Base-by-base conservation (phyloP, 192 early-diverging fungal species). In the Linnemannia hyalina region DNA sequence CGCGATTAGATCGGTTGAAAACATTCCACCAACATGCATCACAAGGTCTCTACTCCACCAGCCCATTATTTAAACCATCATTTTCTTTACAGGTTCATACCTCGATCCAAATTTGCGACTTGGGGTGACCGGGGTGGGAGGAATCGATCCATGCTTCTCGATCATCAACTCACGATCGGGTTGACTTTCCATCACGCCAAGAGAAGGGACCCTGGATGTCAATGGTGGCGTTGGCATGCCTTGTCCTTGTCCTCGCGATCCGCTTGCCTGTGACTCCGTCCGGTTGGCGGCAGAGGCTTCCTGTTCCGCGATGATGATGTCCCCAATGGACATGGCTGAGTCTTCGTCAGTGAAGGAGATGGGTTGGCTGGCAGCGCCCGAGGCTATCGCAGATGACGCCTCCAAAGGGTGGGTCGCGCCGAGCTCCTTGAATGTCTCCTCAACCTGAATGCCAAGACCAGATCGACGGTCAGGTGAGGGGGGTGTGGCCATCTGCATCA, bases 381-480 rank as follows among this genome's bases (percentile, higher is more conserved):
- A 76, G 16, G 75, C 29, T 3, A 44, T 38, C 32, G 74, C 38
- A 4, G 76, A 40, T 23, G 78, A 72, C 49, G 38, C 63, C 57
- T 86, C 84, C 23, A 86, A 57, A 0, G 84, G 84, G n/a, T 86
- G 84, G 18, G 84, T 86, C 3, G 84, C 75, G 15, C 75, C 75
- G 35, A 72, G 71, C 41, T 86, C 79, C 4, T 70, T 23, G 46
- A 86, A 86, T 23, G 80, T 75, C 9, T 79, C 71, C 29, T 81
- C 60, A 6, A 80, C 78, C 26, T 86, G 84, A 32, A 86, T 86
- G 26, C 84, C 84, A 11, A 86, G 57, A 0, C 84, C 84, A 18
- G 79, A 76, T 35, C 84, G 70, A 40, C 80, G 73, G 4, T 70
- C 36, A 1, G 84, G 84, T 0, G 84, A 86, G 16, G 75, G 74